Conservation (phyloP, 2,329 filamentous ascomycete genomes). For the Acarospora socialis region DNA sequence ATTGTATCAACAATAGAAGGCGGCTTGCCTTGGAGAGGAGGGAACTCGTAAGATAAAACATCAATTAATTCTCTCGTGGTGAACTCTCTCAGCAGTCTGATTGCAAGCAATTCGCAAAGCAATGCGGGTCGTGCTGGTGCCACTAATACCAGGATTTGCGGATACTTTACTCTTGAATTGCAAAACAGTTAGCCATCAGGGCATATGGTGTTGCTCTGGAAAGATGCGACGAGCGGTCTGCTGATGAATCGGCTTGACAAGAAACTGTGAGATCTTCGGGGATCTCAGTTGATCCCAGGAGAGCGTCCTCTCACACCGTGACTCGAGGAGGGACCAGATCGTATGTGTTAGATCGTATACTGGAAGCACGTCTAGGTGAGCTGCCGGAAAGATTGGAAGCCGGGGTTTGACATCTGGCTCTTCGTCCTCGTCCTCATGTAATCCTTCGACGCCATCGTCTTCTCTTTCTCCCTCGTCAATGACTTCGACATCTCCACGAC, state of each 20-base stretch:
- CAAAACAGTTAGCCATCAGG: constrained; percentile 80
- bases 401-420: constrained; percentile 36
- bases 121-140: constrained; percentile 71
- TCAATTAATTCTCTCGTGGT: constrained; percentile 82
- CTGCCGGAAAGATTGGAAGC: constrained; percentile 67
- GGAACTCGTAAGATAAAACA: constrained; percentile 87
- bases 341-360: constrained; percentile 84
- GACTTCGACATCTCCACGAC: too few relatives aligned
- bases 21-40: constrained; percentile 70
- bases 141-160: constrained; percentile 67
- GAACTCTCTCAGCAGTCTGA: constrained; percentile 82
- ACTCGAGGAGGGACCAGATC: constrained; percentile 69
- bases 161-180: constrained; percentile 85
- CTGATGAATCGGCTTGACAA: constrained; percentile 89
- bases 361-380: constrained; percentile 68
- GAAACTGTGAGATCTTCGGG: constrained; percentile 90
- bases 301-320: constrained; percentile 79
- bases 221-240: constrained; percentile 68
- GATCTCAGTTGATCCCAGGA: constrained; percentile 91
- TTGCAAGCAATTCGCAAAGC: constrained; percentile 79
- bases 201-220: constrained; percentile 78
- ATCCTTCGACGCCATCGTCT: constrained; percentile 23
- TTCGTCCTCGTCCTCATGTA: constrained; percentile 25
- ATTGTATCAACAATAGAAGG: constrained; percentile 48
- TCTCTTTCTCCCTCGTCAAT: constrained; percentile 27